Base-by-base conservation (phyloP, 2,329 filamentous ascomycete genomes). In the Ascochyta lentis region DNA sequence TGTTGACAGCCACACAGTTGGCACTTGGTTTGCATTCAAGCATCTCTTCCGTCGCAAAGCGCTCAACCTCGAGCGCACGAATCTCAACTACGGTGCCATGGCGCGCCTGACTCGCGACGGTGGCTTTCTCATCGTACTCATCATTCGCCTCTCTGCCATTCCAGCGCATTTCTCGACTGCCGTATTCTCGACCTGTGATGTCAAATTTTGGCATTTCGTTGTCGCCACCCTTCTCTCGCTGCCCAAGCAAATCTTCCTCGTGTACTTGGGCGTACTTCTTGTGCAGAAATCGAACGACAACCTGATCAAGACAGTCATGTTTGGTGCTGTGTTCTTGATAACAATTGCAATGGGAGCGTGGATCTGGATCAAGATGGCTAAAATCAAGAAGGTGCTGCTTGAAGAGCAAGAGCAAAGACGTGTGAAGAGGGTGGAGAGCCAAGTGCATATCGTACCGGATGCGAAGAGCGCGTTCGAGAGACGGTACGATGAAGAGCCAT, bases 21-120 rank as follows among this genome's bases (percentile, higher is more conserved):
- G 71, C 47, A 74, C 70, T 24, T 74, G 72, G 72, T 73, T 69
- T 49, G 70, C 69, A 8, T 74, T 74, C 62, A 73, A 71, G 38
- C 59, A 73, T 41, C 41, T 64, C 4, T 67, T 74, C 46, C 67
- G 72, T 13, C 54, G 62, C 39, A 68, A 66, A 52, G 70, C 69
- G n/a, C 24, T 60, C 5, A 71, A 71, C 24, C 63, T 74, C 35
- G 72, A 74, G 52, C 67, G 70, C 40, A 71, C 69, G 13, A 74
- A 74, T 39, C 66, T 74, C 33, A 73, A 73, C 53, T 74, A 73
- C 45, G 72, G 72, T 27, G 71, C 71, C 22, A 64, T 74, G 61
- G 72, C 72, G 13, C 68, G 72, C 49, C 54, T 74, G 7, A 73
- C 70, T 4, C 65, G 72, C 37, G 72, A 74, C 41, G 69, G 66